These are phyloP conservation scores for Epithele typhae DNA, from an alignment of 768 basidiomycete genomes.

Conservation along the genomic window DNA sequence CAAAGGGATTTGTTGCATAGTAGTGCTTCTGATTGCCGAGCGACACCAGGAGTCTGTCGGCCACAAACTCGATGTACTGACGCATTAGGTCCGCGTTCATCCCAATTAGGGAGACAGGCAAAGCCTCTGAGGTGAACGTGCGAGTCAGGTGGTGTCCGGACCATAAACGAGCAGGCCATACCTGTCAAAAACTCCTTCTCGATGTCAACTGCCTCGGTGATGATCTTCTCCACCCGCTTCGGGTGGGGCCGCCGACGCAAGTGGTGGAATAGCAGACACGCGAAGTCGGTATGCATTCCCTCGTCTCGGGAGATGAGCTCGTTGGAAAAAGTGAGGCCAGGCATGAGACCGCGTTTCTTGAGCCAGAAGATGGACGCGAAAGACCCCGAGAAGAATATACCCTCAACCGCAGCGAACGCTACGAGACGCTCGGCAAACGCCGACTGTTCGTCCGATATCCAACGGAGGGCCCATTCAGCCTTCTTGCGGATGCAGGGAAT, in stretches of 20 bases:
- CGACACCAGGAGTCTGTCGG: conserved; percentile 81
- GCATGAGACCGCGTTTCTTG: conserved; percentile 98
- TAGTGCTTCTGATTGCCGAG: conserved; percentile 82
- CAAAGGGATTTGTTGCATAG: conserved; percentile 75
- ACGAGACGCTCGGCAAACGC: conserved; percentile 87
- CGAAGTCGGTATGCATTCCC: conserved; percentile 96
- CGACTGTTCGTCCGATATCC: conserved; percentile 81
- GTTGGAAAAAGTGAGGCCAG: conserved; percentile 93
- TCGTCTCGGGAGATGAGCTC: conserved; percentile 95
- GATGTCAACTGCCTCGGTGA: conserved; percentile 78
- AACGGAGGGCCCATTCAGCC: conserved; percentile 90
- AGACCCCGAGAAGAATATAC: conserved; percentile 94
- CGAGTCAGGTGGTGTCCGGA: neutral
- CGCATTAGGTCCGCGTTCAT: conserved; percentile 91
- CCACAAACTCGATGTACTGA: conserved; percentile 89
- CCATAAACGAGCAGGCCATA: conserved; percentile 27
- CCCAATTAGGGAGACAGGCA: conserved; percentile 83
- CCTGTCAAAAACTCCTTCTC: conserved; percentile 86
- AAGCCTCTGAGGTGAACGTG: conserved; percentile 50
- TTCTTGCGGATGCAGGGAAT: conserved; percentile 91
- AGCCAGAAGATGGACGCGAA: conserved; percentile 96
- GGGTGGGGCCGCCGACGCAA: conserved; percentile 80
- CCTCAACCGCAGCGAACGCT: conserved; percentile 94
- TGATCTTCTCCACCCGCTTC: conserved; percentile 62
- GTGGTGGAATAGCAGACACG: conserved; percentile 84